Base-by-base conservation (phyloP, 208 protist species). In the Chromosphaera perkinsii region DNA sequence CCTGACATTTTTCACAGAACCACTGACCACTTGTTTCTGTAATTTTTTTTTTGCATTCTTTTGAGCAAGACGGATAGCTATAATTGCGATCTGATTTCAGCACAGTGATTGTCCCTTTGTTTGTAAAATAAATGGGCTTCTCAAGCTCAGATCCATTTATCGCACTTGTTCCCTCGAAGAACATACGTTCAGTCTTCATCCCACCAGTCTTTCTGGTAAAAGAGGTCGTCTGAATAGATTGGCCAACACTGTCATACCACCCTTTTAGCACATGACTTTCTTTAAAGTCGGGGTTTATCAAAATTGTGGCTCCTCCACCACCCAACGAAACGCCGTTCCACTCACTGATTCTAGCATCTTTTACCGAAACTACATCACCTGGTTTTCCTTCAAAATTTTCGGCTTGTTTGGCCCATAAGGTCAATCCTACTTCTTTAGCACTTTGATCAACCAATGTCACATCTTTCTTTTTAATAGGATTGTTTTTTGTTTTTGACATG, bases 331-430 rank as follows among this genome's bases (percentile, higher is more conserved):
- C 65, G 29, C 45, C 48, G 60, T 39, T 1, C 57, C 42, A 3
- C 35, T 20, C 26, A n/a, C 45, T 26, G 31, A 20, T 26, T 29
- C 24, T 36, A 2, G 59, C 56, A 22, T 27, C 26, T 26, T 67
- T 66, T 32, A 60, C 39, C 1, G 68, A 31, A 17, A 66, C n/a
- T 33, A 47, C 49, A 14, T 37, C 20, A 42, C 22, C 22, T 37
- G 9, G 36, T 32, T 3, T 29, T 32, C 59, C 63, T 29, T 48
- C 35, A 22, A 69, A 57, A 5, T 35, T 31, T 31, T 58, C 32
- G 9, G 68, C 68, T 1, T 35, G 2, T 33, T 10, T 20, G 36
- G 35, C 68, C 68, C 68, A 73, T 42, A 73, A 59, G 39, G 68
- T 61, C 29, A 63, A 1, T 26, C 40, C 26, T 22, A 70, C 39